Evolutionary conservation across 2,329 filamentous ascomycete genomes (phyloP), one percentile per base, ranked within the genome.

Genomic region (Aspergillus pseudonomiae): DNA sequence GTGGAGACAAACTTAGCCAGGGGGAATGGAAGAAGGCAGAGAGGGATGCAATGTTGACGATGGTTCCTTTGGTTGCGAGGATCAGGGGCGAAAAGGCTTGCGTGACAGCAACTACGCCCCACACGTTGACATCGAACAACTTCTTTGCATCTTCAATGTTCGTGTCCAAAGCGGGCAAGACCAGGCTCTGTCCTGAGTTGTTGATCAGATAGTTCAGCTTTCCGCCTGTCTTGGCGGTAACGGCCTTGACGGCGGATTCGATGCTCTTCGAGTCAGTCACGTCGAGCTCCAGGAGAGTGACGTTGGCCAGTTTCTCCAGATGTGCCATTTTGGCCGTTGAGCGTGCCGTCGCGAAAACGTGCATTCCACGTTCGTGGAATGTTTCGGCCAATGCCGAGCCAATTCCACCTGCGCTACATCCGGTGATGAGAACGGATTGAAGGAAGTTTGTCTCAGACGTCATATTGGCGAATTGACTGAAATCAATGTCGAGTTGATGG

Each of bases 41-140:
- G 43, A 73, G 57, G 1, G 73, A 75, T 6, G 63, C 68, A 28
- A 71, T 67, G 63, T 75, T 75, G 4, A 73, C 65, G 12, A 77
- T 58, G 6, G 67, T 65, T 1, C 70, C 73, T 34, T 68, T 70
- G 4, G 67, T 61, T 3, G 67, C 61, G 24, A 75, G 70, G 1
- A 77, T n/a, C 57, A 76, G 30, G 11, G 68, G 70, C 0, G 65
- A 46, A 63, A 83, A 83, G 0, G 74, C 74, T 43, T 83, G 77
- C 2, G 75, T 75, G 10, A 79, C 71, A 9, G 68, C 63, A 6
- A 83, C 52, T 1, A 72, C 45, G 1, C 75, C 75, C 73, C 76
- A 82, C 26, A 81, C 69, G 64, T 84, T 84, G 19, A 79, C 69
- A 14, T 83, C 78, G 62, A 77, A 82, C 4, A 81, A 36, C 19